Percentiles rank a stretch among this genome's conserved stretches.
These are phyloP conservation scores for Trichoderma gamsii DNA, from an alignment of 495 filamentous ascomycete species.

Conservation along the genomic window DNA sequence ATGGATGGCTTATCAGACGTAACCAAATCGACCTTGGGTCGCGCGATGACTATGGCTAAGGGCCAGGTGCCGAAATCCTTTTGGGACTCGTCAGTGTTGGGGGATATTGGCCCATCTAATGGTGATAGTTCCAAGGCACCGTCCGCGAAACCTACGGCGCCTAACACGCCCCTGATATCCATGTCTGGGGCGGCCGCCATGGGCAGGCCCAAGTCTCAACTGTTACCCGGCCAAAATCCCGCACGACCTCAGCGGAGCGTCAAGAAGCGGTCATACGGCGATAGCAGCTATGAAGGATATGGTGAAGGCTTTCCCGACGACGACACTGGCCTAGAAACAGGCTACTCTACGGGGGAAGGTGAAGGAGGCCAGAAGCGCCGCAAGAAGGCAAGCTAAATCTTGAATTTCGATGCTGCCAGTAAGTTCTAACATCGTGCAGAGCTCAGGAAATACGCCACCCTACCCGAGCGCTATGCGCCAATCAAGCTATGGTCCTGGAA, in stretches of 20 bases:
- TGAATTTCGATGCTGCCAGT: not conserved
- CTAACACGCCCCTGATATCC: constrained; percentile 36
- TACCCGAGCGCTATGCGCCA: constrained; percentile 30
- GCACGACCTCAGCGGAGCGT: constrained; percentile 36
- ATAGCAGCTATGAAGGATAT: constrained; percentile 53
- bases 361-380: constrained; percentile 45
- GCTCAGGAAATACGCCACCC: constrained; percentile 16
- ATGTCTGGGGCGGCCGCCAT: constrained; percentile 17
- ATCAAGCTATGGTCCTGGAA: constrained; percentile 35
- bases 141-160: constrained; percentile 38
- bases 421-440: constrained; percentile 13
- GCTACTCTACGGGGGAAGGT: constrained; percentile 49
- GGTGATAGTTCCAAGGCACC: constrained; percentile 16
- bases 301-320: constrained; percentile 49
- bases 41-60: constrained; percentile 44
- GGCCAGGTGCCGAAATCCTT: constrained; percentile 39
- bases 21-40: constrained; percentile 28
- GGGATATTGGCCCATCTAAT: constrained; percentile 35
- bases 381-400: constrained; percentile 42
- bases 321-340: constrained; percentile 37
- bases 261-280: constrained; percentile 49
- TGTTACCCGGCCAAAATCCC: constrained; percentile 22
- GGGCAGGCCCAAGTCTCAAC: constrained; percentile 24
- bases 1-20: constrained; percentile 41
- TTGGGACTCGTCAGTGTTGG: constrained; percentile 50